These are phyloP conservation scores for Metarhizium guizhouense DNA, from an alignment of 2,329 filamentous ascomycete genomes.

Conservation along the genomic window DNA sequence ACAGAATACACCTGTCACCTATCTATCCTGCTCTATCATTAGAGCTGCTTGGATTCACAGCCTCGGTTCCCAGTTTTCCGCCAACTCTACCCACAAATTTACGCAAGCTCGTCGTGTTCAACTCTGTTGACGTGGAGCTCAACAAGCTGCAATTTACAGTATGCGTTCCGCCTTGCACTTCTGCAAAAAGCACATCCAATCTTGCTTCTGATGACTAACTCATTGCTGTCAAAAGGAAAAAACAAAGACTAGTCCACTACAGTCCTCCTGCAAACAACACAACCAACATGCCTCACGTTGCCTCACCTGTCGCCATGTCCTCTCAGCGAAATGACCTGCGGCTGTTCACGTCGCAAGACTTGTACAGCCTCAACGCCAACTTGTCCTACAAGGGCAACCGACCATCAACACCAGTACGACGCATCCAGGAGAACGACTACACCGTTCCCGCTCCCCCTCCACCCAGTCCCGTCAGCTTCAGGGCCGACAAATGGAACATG, in stretches of 20 bases:
- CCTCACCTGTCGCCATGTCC: constrained; percentile 38
- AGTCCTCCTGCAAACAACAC: not conserved
- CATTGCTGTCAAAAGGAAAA: not conserved
- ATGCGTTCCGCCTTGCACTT: not conserved
- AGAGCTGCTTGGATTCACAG: not conserved
- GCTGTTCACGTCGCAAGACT: constrained; percentile 37
- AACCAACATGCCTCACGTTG: constrained; percentile 25
- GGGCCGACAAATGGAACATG: constrained; percentile 28
- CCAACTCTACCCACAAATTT: constrained; percentile 13
- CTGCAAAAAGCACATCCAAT: too few relatives aligned
- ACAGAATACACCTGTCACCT: not conserved
- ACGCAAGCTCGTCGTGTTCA: constrained; percentile 13
- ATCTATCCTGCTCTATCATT: not conserved
- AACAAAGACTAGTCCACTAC: not conserved
- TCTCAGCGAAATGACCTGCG: constrained; percentile 35
- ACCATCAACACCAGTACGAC: constrained; percentile 37
- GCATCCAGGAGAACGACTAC: constrained; percentile 51
- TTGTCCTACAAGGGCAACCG: constrained; percentile 34
- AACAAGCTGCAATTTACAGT: not conserved
- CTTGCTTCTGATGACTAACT: not conserved
- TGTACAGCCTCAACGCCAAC: constrained; percentile 44
- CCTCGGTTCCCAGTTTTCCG: constrained; percentile 9
- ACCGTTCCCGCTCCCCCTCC: constrained; percentile 56
- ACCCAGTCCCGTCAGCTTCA: constrained; percentile 54
- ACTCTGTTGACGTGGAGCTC: not conserved